A percentile compares a stretch with the other conserved stretches of the same genome.
Evolutionary conservation across 2,329 filamentous ascomycete species (phyloP).

Genomic region (Rosellinia necatrix): DNA sequence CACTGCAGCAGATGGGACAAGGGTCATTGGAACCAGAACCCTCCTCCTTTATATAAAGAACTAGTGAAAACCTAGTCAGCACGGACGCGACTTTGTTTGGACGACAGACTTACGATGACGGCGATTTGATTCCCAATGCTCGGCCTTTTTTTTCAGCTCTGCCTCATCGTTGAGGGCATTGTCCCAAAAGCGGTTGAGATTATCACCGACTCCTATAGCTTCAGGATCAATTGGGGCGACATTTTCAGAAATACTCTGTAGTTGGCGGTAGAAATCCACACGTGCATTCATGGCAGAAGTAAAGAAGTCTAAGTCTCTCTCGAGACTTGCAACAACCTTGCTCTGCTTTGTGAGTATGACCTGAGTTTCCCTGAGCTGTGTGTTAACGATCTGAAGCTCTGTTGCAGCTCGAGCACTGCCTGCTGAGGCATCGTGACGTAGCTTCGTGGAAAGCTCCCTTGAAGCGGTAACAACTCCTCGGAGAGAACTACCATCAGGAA

Average conservation of each 20-base stretch:
- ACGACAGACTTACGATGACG: slow-evolving; percentile 64
- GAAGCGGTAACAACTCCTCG: slow-evolving; percentile 72
- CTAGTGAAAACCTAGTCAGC: slow-evolving; percentile 41
- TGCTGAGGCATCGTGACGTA: slow-evolving; percentile 61
- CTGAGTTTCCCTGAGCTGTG: slow-evolving; percentile 66
- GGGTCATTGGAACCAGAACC: slow-evolving; percentile 69
- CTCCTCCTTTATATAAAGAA: slow-evolving; percentile 57
- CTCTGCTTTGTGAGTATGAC: slow-evolving; percentile 55
- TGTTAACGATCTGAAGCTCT: slow-evolving; percentile 69
- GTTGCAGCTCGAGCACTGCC: slow-evolving; percentile 60
- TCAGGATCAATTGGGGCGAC: slow-evolving; percentile 68
- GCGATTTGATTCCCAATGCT: slow-evolving; percentile 70
- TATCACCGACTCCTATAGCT: slow-evolving; percentile 67
- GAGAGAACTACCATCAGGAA: slow-evolving; percentile 63
- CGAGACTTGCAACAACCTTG: slow-evolving; percentile 54
- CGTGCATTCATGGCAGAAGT: slow-evolving; percentile 81
- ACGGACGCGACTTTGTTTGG: neutral
- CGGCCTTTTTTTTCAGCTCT: slow-evolving; percentile 60
- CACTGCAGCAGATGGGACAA: slow-evolving; percentile 83
- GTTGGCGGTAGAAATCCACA: slow-evolving; percentile 85
- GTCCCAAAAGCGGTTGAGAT: slow-evolving; percentile 44
- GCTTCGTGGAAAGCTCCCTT: slow-evolving; percentile 62
- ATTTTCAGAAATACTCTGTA: slow-evolving; percentile 89
- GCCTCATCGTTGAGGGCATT: slow-evolving; percentile 52
- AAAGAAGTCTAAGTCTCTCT: slow-evolving; percentile 77